Evolutionary conservation across 2,329 filamentous ascomycete species (phyloP).

Genomic region (Akanthomyces dipterigenus): DNA sequence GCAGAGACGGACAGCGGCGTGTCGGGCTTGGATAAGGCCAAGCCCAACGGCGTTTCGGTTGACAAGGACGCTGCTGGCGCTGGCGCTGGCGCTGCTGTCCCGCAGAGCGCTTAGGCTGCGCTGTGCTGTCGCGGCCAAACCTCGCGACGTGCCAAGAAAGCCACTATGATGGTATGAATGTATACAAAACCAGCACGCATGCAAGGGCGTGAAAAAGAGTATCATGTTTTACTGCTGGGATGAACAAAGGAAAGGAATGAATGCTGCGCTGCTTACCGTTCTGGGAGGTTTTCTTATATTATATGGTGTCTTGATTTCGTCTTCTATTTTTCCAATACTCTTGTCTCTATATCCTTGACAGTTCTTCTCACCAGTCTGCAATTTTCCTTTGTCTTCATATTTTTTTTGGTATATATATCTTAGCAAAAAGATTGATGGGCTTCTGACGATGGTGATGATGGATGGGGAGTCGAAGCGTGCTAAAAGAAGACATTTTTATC

Average conservation of each 20-base stretch:
- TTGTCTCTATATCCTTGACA: neutral
- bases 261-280: neutral
- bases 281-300: neutral
- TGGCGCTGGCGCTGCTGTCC: slow-evolving; percentile 8
- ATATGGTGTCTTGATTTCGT: neutral
- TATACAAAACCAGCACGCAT: neutral
- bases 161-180: slow-evolving; percentile 3
- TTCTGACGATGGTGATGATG: too few relatives aligned
- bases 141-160: neutral
- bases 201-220: neutral
- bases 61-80: slow-evolving; percentile 17
- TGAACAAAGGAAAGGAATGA: neutral
- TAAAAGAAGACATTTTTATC: neutral
- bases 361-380: neutral
- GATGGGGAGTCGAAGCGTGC: neutral
- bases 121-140: slow-evolving; percentile 13
- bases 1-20: slow-evolving; percentile 37
- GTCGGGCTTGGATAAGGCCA: slow-evolving; percentile 34
- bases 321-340: neutral
- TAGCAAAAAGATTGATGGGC: neutral
- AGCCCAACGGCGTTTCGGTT: slow-evolving; percentile 8
- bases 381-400: neutral
- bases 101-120: slow-evolving; percentile 26
- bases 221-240: neutral
- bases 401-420: neutral